Evolutionary conservation across 2,329 filamentous ascomycete genomes (phyloP).

Genomic region (Cytospora schulzeri): DNA sequence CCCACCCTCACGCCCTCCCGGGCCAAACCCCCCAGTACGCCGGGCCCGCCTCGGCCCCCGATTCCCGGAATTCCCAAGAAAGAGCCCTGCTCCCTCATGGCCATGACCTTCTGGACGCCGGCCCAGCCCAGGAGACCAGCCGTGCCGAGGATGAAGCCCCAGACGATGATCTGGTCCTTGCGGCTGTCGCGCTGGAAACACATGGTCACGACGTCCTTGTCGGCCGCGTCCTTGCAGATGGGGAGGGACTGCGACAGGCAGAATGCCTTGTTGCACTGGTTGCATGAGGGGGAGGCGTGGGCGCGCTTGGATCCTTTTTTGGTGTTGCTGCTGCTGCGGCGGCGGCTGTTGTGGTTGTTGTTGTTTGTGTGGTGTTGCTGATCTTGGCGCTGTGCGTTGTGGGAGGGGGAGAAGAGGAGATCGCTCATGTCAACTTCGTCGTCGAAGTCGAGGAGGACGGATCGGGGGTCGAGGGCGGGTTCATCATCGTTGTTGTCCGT

Average conservation of each 20-base stretch:
- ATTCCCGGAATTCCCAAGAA: conserved; percentile 17
- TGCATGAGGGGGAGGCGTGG: conserved; percentile 47
- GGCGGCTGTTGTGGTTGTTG: conserved; percentile 6
- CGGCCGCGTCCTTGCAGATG: conserved; percentile 64
- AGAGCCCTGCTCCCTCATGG: conserved; percentile 40
- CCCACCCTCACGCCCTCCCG: conserved; percentile 10
- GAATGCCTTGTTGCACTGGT: conserved; percentile 66
- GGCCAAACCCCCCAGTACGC: conserved; percentile 12
- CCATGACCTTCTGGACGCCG: conserved; percentile 51
- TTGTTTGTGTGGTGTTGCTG: background rate
- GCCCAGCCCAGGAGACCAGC: conserved; percentile 63
- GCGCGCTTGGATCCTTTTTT: conserved; percentile 36
- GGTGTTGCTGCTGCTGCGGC: background rate
- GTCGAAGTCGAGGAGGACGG: conserved; percentile 31
- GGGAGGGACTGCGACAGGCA: conserved; percentile 61
- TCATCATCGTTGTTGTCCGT: conserved; percentile 18
- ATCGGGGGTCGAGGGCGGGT: conserved; percentile 27
- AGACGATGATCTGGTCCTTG: conserved; percentile 68
- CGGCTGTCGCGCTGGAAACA: conserved; percentile 69
- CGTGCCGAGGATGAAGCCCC: conserved; percentile 63
- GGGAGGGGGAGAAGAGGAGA: conserved; percentile 29
- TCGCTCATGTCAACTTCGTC: conserved; percentile 29
- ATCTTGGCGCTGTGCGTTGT: background rate
- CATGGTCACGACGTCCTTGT: conserved; percentile 62
- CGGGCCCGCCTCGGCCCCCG: conserved; percentile 20